Percentiles rank a stretch among this genome's conserved stretches.
These are phyloP conservation scores for Suillus hirtellus DNA, from an alignment of 768 basidiomycete species.

Conservation along the genomic window DNA sequence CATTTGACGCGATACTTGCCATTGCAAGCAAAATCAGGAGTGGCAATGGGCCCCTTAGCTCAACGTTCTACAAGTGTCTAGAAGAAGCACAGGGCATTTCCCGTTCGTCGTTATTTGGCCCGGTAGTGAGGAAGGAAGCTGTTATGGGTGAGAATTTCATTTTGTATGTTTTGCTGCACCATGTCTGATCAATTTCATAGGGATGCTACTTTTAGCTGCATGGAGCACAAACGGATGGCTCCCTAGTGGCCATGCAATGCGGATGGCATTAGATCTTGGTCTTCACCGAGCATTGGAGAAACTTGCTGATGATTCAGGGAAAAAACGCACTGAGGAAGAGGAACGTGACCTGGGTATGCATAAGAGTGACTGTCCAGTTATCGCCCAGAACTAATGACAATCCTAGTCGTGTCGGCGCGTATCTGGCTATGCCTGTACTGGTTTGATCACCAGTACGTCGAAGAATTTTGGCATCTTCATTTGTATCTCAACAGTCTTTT, in stretches of 20 bases:
- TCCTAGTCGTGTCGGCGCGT: slow-evolving; percentile 81
- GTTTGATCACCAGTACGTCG: slow-evolving; percentile 90
- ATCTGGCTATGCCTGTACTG: slow-evolving; percentile 95
- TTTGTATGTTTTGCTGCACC: not conserved
- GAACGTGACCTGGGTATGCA: slow-evolving; percentile 80
- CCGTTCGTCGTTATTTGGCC: slow-evolving; percentile 89
- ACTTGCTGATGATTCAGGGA: slow-evolving; percentile 69
- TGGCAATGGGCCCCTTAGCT: slow-evolving; percentile 81
- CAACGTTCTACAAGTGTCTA: slow-evolving; percentile 86
- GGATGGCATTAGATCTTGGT: slow-evolving; percentile 93
- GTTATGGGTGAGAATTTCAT: slow-evolving; percentile 66
- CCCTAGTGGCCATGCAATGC: slow-evolving; percentile 92
- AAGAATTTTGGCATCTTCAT: slow-evolving; percentile 2
- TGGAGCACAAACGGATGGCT: slow-evolving; percentile 97
- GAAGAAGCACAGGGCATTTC: slow-evolving; percentile 97
- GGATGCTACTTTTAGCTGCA: slow-evolving; percentile 88
- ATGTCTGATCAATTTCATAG: slow-evolving; percentile 37
- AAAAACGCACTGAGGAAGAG: slow-evolving; percentile 72
- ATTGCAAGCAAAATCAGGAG: slow-evolving; percentile 91
- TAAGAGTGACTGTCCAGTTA: slow-evolving; percentile 1
- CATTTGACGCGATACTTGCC: slow-evolving; percentile 90
- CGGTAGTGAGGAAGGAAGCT: slow-evolving; percentile 91
- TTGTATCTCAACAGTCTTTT: slow-evolving; percentile 17
- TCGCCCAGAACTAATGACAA: slow-evolving; percentile 11
- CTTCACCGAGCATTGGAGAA: slow-evolving; percentile 92